Percentiles rank a stretch among this genome's conserved stretches.
Evolutionary conservation across 1,139 yeast genomes (phyloP).

Genomic region (Lipomyces yarrowii): DNA sequence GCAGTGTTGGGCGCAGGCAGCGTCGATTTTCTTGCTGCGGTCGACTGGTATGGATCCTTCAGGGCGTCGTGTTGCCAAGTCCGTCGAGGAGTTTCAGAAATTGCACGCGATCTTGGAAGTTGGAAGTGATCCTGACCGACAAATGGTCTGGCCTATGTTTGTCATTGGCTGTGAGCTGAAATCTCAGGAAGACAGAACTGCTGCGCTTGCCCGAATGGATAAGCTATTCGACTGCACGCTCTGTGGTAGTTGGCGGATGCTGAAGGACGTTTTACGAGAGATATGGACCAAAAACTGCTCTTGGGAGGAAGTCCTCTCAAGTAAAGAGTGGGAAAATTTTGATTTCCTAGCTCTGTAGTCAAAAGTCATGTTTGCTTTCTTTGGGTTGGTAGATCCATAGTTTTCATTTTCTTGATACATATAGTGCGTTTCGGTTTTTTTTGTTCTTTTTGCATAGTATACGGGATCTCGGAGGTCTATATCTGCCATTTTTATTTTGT

Average conservation of each 20-base stretch:
- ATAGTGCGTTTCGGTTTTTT: background rate
- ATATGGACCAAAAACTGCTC: conserved; percentile 19
- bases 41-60: conserved; percentile 31
- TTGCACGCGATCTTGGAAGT: conserved; percentile 18
- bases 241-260: conserved; percentile 22
- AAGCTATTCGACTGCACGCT: conserved; percentile 8
- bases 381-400: background rate
- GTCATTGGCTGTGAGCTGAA: conserved; percentile 28
- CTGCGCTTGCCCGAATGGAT: conserved; percentile 14
- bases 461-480: background rate
- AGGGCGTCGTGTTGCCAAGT: conserved; percentile 18
- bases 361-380: background rate
- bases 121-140: conserved; percentile 22
- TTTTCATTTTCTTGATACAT: background rate
- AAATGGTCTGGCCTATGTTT: conserved; percentile 30
- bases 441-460: background rate
- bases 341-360: conserved; percentile 23
- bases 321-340: conserved; percentile 22
- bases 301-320: conserved; percentile 26
- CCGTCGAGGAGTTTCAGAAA: conserved; percentile 21
- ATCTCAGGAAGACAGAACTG: conserved; percentile 10
- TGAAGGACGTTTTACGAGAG: conserved; percentile 16
- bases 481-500: background rate
- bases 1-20: conserved; percentile 31
- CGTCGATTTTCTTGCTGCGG: conserved; percentile 25